Percentiles rank a stretch among this genome's conserved stretches.
These are phyloP conservation scores for Aspergillus sclerotiicarbonarius DNA, from an alignment of 495 filamentous ascomycete species.

Conservation along the genomic window DNA sequence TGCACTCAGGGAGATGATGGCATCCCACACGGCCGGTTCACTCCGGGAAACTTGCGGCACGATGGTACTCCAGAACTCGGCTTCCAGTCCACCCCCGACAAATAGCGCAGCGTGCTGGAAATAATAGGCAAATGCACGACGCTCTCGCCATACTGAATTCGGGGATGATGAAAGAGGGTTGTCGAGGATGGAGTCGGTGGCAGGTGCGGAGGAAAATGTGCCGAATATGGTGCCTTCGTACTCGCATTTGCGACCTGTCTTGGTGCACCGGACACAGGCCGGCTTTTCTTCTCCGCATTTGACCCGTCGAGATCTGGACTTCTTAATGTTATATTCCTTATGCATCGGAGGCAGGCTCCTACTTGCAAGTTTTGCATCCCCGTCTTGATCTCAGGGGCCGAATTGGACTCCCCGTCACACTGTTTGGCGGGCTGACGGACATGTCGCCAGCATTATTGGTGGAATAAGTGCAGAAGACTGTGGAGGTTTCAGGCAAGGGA, in stretches of 20 bases:
- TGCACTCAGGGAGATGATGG: conserved; percentile 53
- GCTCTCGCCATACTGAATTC: conserved; percentile 34
- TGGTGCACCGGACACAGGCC: conserved; percentile 41
- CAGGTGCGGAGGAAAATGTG: conserved; percentile 15
- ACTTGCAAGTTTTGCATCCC: conserved; percentile 47
- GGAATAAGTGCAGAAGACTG: too few relatives aligned
- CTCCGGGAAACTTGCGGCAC: conserved; percentile 55
- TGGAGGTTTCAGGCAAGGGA: too few relatives aligned
- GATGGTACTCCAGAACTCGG: conserved; percentile 55
- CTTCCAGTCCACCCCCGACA: conserved; percentile 47
- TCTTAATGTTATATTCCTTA: neutral
- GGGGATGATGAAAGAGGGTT: conserved; percentile 23
- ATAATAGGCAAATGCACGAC: conserved; percentile 43
- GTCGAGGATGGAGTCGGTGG: conserved; percentile 11
- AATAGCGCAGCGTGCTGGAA: conserved; percentile 30
- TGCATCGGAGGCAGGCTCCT: conserved; percentile 9
- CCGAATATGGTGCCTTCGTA: conserved; percentile 18
- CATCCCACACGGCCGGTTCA: conserved; percentile 60
- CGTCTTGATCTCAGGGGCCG: conserved; percentile 25
- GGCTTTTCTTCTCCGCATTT: conserved; percentile 60
- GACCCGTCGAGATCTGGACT: conserved; percentile 45
- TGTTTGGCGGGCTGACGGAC: neutral
- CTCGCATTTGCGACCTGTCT: conserved; percentile 51
- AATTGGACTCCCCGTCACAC: neutral
- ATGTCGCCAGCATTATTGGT: neutral